Evolutionary conservation across 2,329 filamentous ascomycete genomes (phyloP).

Genomic region (Colletotrichum horii): DNA sequence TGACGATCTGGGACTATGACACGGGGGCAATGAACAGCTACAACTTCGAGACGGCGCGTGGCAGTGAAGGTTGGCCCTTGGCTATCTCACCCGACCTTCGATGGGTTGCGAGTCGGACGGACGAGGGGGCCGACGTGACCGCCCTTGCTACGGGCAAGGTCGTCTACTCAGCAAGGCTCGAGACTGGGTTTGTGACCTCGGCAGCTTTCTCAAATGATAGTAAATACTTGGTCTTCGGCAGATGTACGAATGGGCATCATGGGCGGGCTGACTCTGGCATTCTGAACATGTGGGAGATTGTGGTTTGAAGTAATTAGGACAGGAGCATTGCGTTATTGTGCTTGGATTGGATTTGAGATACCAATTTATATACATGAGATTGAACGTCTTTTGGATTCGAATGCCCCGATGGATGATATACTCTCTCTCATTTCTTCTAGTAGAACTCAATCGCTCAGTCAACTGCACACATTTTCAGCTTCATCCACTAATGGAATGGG

Average conservation of each 20-base stretch:
- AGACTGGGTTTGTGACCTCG: slow-evolving; percentile 12
- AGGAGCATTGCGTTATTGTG: neutral
- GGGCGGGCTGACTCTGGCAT: slow-evolving; percentile 2
- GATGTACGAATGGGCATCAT: slow-evolving; percentile 8
- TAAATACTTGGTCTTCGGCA: neutral
- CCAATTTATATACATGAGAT: fast-evolving
- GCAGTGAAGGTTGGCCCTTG: slow-evolving; percentile 16
- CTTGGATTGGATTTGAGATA: neutral
- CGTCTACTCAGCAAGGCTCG: slow-evolving; percentile 3
- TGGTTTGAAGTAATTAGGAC: neutral
- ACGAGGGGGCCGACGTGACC: slow-evolving; percentile 16
- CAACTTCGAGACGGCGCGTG: slow-evolving; percentile 2
- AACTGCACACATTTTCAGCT: neutral
- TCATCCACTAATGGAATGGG: neutral
- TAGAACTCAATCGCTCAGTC: neutral
- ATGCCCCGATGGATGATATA: neutral
- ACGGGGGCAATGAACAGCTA: slow-evolving; percentile 15
- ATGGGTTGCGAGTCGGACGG: slow-evolving; percentile 14
- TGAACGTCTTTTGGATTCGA: neutral
- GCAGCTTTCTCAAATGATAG: slow-evolving; percentile 5
- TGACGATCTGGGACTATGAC: slow-evolving; percentile 12
- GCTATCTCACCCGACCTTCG: slow-evolving; percentile 13
- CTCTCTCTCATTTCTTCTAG: neutral
- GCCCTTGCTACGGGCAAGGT: slow-evolving; percentile 16
- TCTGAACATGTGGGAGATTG: slow-evolving; percentile 6